Base-by-base conservation (phyloP, 129 eudicot genomes). In the Ambrosia trifida region DNA sequence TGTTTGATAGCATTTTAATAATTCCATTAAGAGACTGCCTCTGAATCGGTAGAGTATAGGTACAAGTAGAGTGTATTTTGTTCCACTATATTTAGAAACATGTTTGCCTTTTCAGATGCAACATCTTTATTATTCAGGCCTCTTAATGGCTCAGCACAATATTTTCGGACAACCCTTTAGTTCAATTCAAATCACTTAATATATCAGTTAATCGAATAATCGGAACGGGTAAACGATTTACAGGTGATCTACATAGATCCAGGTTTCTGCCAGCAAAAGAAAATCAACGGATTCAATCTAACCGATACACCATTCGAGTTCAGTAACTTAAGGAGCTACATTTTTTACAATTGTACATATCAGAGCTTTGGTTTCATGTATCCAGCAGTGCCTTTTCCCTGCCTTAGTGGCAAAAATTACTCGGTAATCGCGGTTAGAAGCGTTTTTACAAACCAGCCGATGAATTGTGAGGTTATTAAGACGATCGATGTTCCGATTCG, bases 301-400 rank as follows among this genome's bases (percentile, higher is more conserved):
- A 3, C 61, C 0, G 58, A 61, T 11, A 69, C 94, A 0, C 87
- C 84, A 0, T 86, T 78, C 76, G 17, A 43, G 0, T 76, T 14
- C 28, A 54, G 11, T 3, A 13, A 7, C 7, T 0, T 16, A 18
- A 28, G 59, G 41, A 73, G 65, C 12, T 86, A 71, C 61, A 74
- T 84, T 0, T 80, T 88, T 52, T 66, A 78, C 59, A 91, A 86
- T 64, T 88, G 98, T 41, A 82, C 94, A 0, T 40, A 69, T 8
- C 69, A 45, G 16, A 11, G 17, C 32, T 3, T 17, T 16, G 76
- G 70, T 4, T 63, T 64, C 12, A 54, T 70, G 78, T 60, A 45
- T 36, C 66, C 72, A 0, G 66, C 53, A 6, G 71, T 56, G 13
- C 74, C 72, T n/a, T 50, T 87, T 28, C 60, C 52, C 9, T 87